phyloP scores from a whole-genome alignment of 768 basidiomycete genomes.

The Postia placenta region DNA sequence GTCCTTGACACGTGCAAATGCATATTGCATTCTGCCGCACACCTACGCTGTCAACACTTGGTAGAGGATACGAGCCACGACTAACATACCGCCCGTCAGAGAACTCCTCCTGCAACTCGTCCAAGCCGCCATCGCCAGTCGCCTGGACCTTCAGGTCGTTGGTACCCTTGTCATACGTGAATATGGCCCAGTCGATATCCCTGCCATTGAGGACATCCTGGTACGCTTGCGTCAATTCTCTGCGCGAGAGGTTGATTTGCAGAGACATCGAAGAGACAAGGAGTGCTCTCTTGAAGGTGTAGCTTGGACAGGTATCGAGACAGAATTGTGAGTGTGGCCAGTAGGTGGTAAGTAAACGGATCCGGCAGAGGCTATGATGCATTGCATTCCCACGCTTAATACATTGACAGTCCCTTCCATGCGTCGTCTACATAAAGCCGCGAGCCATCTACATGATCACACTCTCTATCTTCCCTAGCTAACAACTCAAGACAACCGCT shows the following conservation, averaged over 20 bases:
- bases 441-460: too few species aligned
- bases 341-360: too few species aligned
- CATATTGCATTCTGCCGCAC: conserved; percentile 79
- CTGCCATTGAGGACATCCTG: conserved; percentile 62
- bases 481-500: too few species aligned
- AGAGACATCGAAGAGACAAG: conserved; percentile 65
- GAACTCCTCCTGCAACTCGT: conserved; percentile 92
- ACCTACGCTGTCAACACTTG: neutral
- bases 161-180: conserved; percentile 74
- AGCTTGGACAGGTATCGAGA: too few species aligned
- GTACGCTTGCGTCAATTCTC: conserved; percentile 68
- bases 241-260: conserved; percentile 72
- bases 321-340: too few species aligned
- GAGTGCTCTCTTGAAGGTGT: too few species aligned
- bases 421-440: too few species aligned
- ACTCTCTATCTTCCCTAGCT: too few species aligned
- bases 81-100: conserved; percentile 76
- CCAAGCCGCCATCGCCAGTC: conserved; percentile 81
- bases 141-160: conserved; percentile 87
- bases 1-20: conserved; percentile 80
- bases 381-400: neutral
- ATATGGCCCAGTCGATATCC: conserved; percentile 71
- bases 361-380: neutral
- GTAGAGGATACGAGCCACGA: neutral
- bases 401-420: too few species aligned